These are phyloP conservation scores for Prunus padus DNA, from an alignment of 306 rosid species.

Conservation along the genomic window DNA sequence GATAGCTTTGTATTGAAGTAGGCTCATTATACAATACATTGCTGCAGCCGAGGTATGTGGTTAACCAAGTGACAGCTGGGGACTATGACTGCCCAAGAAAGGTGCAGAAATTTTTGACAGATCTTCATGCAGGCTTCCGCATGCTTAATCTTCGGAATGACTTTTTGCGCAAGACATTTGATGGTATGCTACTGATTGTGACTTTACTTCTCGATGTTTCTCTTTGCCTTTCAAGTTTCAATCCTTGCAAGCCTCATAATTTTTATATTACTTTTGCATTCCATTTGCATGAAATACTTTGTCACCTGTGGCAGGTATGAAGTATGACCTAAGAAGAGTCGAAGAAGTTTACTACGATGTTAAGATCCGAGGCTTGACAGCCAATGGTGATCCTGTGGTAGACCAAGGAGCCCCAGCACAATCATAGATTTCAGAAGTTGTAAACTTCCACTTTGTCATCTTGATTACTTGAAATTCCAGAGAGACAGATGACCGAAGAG, in stretches of 20 bases:
- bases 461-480: background rate
- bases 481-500: background rate
- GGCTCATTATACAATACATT: constrained; percentile 20
- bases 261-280: background rate
- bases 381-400: constrained; percentile 41
- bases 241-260: background rate
- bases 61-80: constrained; percentile 93
- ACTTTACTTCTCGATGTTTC: background rate
- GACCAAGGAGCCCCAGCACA: constrained; percentile 40
- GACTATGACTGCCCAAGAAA: constrained; percentile 93
- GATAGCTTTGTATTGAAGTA: background rate
- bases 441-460: constrained; percentile 5
- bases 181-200: constrained; percentile 46
- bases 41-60: constrained; percentile 94
- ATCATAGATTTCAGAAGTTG: constrained; percentile 14
- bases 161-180: constrained; percentile 89
- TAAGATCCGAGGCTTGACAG: constrained; percentile 80
- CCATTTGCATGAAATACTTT: constrained; percentile 14
- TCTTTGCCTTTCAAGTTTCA: background rate
- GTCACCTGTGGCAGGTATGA: constrained; percentile 64
- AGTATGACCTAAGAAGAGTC: constrained; percentile 82
- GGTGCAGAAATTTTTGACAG: constrained; percentile 82
- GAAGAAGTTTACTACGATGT: constrained; percentile 95
- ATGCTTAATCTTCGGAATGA: constrained; percentile 98
- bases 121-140: constrained; percentile 86